A percentile compares a stretch with the other conserved stretches of the same genome.
Evolutionary conservation across 371 early-diverging fungal genomes (phyloP).

Genomic region (Mucor velutinosus): DNA sequence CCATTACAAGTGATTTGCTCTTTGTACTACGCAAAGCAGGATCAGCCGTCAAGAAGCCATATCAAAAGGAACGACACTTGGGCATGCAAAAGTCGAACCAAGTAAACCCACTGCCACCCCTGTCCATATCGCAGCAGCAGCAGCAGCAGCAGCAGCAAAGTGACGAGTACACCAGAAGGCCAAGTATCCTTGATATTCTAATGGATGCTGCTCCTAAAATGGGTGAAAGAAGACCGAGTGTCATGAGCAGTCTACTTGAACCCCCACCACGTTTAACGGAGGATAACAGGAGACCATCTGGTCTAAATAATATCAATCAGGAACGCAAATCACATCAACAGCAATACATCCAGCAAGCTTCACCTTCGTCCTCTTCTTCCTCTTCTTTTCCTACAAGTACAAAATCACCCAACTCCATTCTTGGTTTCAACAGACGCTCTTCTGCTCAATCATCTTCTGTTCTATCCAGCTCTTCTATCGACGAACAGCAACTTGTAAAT

Average conservation of each 20-base stretch:
- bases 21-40: conserved; percentile 37
- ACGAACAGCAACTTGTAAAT: not conserved
- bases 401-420: conserved; percentile 8
- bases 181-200: conserved; percentile 50
- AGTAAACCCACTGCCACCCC: not conserved
- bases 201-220: conserved; percentile 40
- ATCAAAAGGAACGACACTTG: conserved; percentile 9
- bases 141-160: not conserved
- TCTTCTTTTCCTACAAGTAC: conserved; percentile 27
- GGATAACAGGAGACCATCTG: conserved; percentile 20
- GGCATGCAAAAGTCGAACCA: not conserved
- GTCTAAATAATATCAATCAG: conserved; percentile 18
- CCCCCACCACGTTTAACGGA: conserved; percentile 22
- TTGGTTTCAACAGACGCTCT: conserved; percentile 11
- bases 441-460: conserved; percentile 22
- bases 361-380: conserved; percentile 30
- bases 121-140: conserved; percentile 1
- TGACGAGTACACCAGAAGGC: conserved; percentile 28
- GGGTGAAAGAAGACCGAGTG: conserved; percentile 22
- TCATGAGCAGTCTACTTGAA: conserved; percentile 11
- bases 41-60: not conserved
- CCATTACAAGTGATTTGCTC: conserved; percentile 43
- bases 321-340: conserved; percentile 38
- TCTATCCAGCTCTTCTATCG: conserved; percentile 13
- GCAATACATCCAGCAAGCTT: conserved; percentile 4